Evolutionary conservation across 305 asterid species (phyloP), one percentile per base, ranked within the genome.

Genomic region (Ajuga reptans): DNA sequence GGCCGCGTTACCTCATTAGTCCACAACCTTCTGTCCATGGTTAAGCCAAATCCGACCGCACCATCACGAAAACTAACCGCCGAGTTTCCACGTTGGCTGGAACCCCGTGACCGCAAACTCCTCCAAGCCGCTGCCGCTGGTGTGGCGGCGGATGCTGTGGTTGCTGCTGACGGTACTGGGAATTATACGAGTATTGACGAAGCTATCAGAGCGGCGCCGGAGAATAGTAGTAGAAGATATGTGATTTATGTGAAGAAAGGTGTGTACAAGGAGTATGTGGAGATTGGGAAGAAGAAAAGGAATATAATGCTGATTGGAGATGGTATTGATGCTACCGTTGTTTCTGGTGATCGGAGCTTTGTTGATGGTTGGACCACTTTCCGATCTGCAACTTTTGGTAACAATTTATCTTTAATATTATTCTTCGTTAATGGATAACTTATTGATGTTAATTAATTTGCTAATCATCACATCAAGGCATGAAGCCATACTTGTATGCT

Each of bases 241-340:
- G 83, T 86, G 0, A 83, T 90, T 2, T 77, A 90, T 9, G 74
- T 90, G 10, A 87, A 87, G 81, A 79, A 57, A 64, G 97, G 95
- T 0, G 79, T 76, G n/a, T 90, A 87, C 46, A 72, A 77, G 2
- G 95, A 90, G 68, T 80, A 86, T 5, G 85, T 87, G 0, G 86
- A 80, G 61, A 83, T 87, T 0, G 72, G 72, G 6, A 87, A 86
- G 75, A 82, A 65, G 41, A 90, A 90, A 57, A 65, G 67, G 84
- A 87, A 90, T 59, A 59, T 90, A 39, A 82, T 90, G 95, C 45
- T 90, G 69, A 73, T 86, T 3, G 97, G 97, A 9, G 97, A 90
- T n/a, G 95, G 95, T 33, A 67, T 81, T 62, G 84, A 81, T 29
- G 82, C 76, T 2, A 87, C 97, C 0, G 75, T 86, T 59, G 85